These are phyloP conservation scores for Chalciporus pseudorubinellus DNA, from an alignment of 768 basidiomycete species.

Conservation along the genomic window DNA sequence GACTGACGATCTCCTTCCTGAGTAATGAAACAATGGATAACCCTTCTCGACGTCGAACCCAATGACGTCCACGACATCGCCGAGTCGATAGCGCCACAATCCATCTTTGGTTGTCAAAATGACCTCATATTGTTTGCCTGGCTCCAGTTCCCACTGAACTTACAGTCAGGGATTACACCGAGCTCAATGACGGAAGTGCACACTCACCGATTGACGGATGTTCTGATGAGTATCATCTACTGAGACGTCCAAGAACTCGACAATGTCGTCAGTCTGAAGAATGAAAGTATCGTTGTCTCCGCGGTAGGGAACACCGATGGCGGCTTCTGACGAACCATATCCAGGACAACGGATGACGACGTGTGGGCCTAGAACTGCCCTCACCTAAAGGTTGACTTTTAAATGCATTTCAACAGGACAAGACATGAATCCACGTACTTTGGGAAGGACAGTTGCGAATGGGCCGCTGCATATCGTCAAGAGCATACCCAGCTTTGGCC, in stretches of 20 bases:
- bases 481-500: constrained; percentile 9
- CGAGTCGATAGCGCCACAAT: constrained; percentile 22
- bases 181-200: background rate
- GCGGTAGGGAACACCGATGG: background rate
- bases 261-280: background rate
- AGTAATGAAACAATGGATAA: constrained; percentile 11
- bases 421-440: background rate
- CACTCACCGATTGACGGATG: constrained; percentile 16
- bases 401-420: background rate
- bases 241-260: constrained; percentile 20
- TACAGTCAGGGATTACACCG: background rate
- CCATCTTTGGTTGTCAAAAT: constrained; percentile 22
- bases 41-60: constrained; percentile 12
- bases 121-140: constrained; percentile 18
- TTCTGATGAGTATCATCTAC: constrained; percentile 10
- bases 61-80: constrained; percentile 17
- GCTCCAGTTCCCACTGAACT: constrained; percentile 18
- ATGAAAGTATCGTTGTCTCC: constrained; percentile 11
- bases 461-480: constrained; percentile 10
- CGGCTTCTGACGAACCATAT: constrained; percentile 15
- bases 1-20: constrained; percentile 20
- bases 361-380: constrained; percentile 12
- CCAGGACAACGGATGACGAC: background rate
- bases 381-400: constrained; percentile 5
- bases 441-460: constrained; percentile 10